Percentiles rank a stretch among this genome's conserved stretches.
Conservation (phyloP, 352 stramenopile species). For the Globisporangium canariense region DNA sequence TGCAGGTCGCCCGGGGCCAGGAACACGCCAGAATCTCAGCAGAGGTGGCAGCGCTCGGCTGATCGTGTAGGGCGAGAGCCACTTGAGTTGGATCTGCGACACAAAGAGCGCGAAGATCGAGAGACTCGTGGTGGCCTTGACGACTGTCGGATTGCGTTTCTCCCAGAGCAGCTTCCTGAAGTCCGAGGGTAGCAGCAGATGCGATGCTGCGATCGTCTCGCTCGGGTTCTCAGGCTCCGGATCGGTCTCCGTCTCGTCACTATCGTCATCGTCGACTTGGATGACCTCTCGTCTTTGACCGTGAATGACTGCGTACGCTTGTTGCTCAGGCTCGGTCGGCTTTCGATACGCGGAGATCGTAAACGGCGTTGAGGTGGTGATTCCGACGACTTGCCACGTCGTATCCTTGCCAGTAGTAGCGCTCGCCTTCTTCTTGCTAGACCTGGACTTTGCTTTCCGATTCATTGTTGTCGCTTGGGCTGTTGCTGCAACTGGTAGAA, state of each 20-base stretch:
- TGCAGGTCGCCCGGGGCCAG: background rate
- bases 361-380: conserved; percentile 23
- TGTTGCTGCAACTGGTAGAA: conserved; percentile 12
- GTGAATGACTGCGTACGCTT: background rate
- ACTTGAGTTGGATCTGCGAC: conserved; percentile 8
- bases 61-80: conserved; percentile 1
- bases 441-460: background rate
- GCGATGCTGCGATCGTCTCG: background rate
- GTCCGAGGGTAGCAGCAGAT: background rate
- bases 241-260: background rate
- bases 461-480: background rate
- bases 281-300: background rate
- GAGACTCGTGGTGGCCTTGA: conserved; percentile 5
- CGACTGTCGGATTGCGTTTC: conserved; percentile 2
- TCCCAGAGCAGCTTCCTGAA: conserved; percentile 3
- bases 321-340: background rate
- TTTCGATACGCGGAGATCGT: conserved; percentile 20
- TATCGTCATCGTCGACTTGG: background rate
- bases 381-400: conserved; percentile 28
- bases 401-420: background rate
- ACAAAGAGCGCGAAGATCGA: conserved; percentile 7
- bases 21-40: conserved; percentile 11
- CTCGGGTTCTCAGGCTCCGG: background rate
- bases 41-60: conserved; percentile 7
- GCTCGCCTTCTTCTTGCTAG: background rate